Base-by-base conservation (phyloP, 129 eudicot species). In the Flaveria trinervia region DNA sequence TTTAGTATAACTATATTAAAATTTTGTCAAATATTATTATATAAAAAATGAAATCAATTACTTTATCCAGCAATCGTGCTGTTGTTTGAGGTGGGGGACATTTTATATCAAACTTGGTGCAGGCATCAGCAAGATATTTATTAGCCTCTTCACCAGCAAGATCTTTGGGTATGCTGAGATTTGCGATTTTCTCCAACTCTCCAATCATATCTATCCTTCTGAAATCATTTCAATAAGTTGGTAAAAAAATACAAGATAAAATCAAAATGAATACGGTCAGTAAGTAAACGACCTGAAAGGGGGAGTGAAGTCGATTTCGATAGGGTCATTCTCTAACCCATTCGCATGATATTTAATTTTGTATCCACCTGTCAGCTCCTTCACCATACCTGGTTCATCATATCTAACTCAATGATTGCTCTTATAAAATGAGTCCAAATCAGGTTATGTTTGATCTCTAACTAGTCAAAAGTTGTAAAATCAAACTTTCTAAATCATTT, bases 1-100 rank as follows among this genome's bases (percentile, higher is more conserved):
- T 10, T 9, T 1, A 3, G 4, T 6, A 15, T 5, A 28, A 62
- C 17, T 1, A 62, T 26, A 62, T 28, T 7, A 30, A 62, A 20
- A 26, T 5, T 36, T 36, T 36, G 41, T 36, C 41, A 36, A 36
- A 14, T 33, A 16, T 4, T 1, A 10, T 46, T 9, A 16, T 70
- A 71, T 16, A 25, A 16, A 46, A 55, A 57, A 46, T 61, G 8
- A 23, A 59, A 39, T 30, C 14, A 1, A 67, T 81, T 84, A 94
- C 98, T 81, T 94, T 91, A 66, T 94, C 97, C 67, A 94, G 79
- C 80, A 94, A 86, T 20, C 98, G 88, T 69, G 97, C 83, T 70
- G 98, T 89, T 65, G 98, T 94, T 77, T 80, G 92, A 66, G 98
- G 98, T n/a, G 98, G 92, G 0, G 97, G 93, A 71, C 98, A 94